These are phyloP conservation scores for Gossypium ekmanianum DNA, from an alignment of 345 rosid genomes.

Conservation along the genomic window DNA sequence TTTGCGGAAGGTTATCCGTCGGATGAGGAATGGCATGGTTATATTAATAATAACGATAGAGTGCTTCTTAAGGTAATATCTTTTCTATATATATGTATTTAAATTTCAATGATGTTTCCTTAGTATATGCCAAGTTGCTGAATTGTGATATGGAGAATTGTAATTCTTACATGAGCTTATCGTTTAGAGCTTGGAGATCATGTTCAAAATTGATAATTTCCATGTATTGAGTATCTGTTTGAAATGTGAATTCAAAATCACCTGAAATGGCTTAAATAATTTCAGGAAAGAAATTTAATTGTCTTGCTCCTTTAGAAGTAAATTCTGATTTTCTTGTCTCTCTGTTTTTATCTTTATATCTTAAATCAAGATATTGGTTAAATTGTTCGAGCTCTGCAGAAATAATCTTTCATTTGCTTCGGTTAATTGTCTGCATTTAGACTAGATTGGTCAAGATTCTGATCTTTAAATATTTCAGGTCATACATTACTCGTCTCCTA, in stretches of 20 bases:
- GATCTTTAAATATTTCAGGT: slow-evolving; percentile 38
- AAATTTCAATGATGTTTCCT: neutral
- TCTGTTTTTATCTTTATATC: neutral
- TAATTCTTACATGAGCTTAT: neutral
- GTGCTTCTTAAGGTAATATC: slow-evolving; percentile 80
- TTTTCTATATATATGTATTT: neutral
- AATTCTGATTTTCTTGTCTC: neutral
- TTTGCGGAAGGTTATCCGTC: slow-evolving; percentile 77
- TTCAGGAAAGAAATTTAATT: neutral
- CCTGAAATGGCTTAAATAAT: neutral
- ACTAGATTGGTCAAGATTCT: neutral
- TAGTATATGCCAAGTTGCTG: neutral
- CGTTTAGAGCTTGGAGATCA: neutral
- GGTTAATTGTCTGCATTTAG: neutral
- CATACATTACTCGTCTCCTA: slow-evolving; percentile 63
- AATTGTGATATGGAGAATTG: slow-evolving; percentile 1
- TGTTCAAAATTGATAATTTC: neutral
- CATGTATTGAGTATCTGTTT: neutral
- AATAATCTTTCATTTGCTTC: neutral
- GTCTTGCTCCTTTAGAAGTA: neutral
- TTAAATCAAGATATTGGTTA: neutral
- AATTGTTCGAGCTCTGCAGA: neutral
- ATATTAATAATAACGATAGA: slow-evolving; percentile 81
- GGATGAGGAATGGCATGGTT: slow-evolving; percentile 96
- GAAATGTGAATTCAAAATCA: neutral